These are phyloP conservation scores for Trapa bicornis DNA, from an alignment of 345 rosid genomes.

Conservation along the genomic window DNA sequence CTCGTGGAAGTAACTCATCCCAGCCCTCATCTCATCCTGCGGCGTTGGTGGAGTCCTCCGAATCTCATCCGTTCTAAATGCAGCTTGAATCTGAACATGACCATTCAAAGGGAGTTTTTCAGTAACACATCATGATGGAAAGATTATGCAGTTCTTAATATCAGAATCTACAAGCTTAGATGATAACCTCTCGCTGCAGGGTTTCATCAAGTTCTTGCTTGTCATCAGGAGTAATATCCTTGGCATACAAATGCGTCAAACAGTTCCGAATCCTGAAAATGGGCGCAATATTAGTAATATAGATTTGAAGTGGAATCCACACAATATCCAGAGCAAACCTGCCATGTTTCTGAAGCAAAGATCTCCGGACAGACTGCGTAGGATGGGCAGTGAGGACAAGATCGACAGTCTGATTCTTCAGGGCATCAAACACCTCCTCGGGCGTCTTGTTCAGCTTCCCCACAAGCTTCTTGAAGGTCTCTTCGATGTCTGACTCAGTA, in stretches of 20 bases:
- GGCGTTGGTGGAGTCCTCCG: too few relatives aligned
- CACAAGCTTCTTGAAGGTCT: constrained; percentile 77
- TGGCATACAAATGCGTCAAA: constrained; percentile 80
- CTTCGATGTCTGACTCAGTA: constrained; percentile 89
- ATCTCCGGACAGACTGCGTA: constrained; percentile 89
- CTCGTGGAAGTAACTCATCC: too few relatives aligned
- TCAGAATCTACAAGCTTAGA: background rate
- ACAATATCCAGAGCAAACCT: constrained; percentile 33
- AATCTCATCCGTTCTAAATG: too few relatives aligned
- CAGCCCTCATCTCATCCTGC: too few relatives aligned
- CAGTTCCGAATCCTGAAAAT: constrained; percentile 56
- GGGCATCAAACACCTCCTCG: constrained; percentile 78
- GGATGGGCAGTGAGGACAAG: constrained; percentile 97
- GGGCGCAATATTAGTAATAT: background rate
- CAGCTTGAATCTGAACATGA: too few relatives aligned
- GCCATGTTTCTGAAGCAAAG: constrained; percentile 90
- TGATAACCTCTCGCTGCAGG: constrained; percentile 72
- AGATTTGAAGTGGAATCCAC: background rate
- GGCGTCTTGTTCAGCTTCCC: constrained; percentile 70
- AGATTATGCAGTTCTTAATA: too few relatives aligned
- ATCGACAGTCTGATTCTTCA: constrained; percentile 93
- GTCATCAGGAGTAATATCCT: constrained; percentile 93
- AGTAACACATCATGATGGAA: too few relatives aligned
- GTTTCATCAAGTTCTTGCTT: constrained; percentile 99
- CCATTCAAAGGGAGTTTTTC: too few relatives aligned